These are phyloP conservation scores for Jamesozyma lodderae DNA, from an alignment of 805 yeast genomes.

Conservation along the genomic window DNA sequence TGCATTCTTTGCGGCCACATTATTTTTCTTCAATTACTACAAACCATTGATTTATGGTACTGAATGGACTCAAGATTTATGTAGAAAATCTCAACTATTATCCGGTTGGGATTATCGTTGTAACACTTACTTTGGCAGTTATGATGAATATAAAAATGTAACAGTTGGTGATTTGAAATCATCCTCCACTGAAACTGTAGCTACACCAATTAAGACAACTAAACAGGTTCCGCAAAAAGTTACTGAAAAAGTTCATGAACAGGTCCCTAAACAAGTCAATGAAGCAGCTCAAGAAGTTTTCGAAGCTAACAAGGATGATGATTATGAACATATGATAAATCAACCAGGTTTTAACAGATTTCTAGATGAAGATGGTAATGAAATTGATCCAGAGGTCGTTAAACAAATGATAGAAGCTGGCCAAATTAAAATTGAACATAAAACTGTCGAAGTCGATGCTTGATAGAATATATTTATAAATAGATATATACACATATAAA, in stretches of 20 bases:
- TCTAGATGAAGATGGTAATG: constrained; percentile 33
- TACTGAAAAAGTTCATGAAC: too few species aligned
- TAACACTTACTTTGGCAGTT: constrained; percentile 36
- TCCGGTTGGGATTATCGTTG: constrained; percentile 88
- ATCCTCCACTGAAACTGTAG: too few species aligned
- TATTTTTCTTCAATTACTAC: constrained; percentile 49
- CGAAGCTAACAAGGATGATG: constrained; percentile 9
- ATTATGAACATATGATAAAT: constrained; percentile 17
- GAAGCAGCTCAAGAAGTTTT: too few species aligned
- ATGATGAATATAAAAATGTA: constrained; percentile 17
- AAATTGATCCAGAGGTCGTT: constrained; percentile 28
- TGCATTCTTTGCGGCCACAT: constrained; percentile 40
- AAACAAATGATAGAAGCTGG: constrained; percentile 22
- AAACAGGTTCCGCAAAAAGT: too few species aligned
- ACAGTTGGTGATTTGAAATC: too few species aligned
- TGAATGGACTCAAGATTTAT: constrained; percentile 65
- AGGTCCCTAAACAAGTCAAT: too few species aligned
- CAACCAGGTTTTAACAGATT: constrained; percentile 27
- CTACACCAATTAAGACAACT: too few species aligned
- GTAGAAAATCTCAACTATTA: constrained; percentile 52
- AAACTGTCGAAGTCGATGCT: constrained; percentile 1
- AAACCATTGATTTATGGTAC: constrained; percentile 71
- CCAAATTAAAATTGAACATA: constrained; percentile 7
- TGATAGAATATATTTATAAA: neutral
- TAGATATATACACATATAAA: neutral